Evolutionary conservation across 257 asterid genomes (phyloP), one percentile per base, ranked within the genome.

Genomic region (Voacanga thouarsii): DNA sequence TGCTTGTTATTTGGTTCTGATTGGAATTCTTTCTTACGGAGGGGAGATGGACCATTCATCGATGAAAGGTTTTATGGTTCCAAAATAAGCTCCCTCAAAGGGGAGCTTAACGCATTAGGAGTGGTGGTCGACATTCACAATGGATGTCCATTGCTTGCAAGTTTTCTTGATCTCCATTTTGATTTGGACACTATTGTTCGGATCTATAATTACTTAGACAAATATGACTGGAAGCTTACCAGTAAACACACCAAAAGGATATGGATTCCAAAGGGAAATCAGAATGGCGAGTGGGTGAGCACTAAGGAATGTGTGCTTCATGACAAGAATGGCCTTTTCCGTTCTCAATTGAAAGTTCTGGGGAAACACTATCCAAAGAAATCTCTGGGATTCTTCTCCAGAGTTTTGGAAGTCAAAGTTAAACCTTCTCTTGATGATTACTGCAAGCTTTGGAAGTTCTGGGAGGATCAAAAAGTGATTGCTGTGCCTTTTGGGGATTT

Each of bases 21-120:
- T 72, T 82, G 88, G 88, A 63, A 15, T 33, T 21, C 28, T 4
- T 7, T 65, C 61, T 79, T 84, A 80, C 76, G 24, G 64, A 71
- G 75, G 2, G 85, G 77, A 72, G 88, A 82, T 45, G 88, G 84
- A 23, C 88, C 88, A 18, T 84, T 84, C 85, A 74, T 82, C 9
- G 84, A 84, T 76, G 82, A 74, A 44, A 69, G 43, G 3, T 82
- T 84, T 73, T 82, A 82, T 68, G 86, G 84, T 50, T 72, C 84
- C 49, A 65, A 59, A 5, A 79, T 84, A 24, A 61, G n/a, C 10
- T 72, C 78, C 15, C 82, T 76, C 77, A 61, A 50, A 68, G 60
- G 44, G 47, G 85, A 84, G 77, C 86, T 84, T 12, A 24, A 70
- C 10, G 76, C 76, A 59, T 65, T 84, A 33, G 86, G 84, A 12